Evolutionary conservation across 169 alveolate genomes (phyloP).

Genomic region (Eimeria necatrix): DNA sequence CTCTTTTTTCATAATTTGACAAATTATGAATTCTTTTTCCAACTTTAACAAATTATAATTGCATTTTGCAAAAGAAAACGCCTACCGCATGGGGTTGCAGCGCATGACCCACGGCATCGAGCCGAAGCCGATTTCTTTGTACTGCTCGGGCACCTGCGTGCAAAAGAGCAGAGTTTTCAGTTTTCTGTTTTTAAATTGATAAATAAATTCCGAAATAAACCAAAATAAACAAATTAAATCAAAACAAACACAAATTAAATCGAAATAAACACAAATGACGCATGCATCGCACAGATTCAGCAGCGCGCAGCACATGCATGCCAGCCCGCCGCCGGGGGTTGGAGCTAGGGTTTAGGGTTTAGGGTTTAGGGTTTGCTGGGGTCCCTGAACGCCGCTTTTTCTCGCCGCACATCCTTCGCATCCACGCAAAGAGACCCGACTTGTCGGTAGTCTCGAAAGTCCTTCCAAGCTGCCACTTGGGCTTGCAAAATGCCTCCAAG

Average conservation of each 20-base stretch:
- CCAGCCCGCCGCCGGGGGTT: background rate
- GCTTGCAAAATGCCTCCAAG: slow-evolving; percentile 48
- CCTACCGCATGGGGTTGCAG: slow-evolving; percentile 73
- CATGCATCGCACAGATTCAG: background rate
- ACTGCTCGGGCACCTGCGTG: slow-evolving; percentile 64
- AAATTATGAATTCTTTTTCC: no score
- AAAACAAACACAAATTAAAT: background rate
- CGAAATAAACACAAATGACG: background rate
- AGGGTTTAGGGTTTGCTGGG: no score
- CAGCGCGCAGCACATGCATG: background rate
- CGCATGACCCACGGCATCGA: slow-evolving; percentile 67
- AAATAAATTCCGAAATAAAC: no score
- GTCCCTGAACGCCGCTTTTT: no score
- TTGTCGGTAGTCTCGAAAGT: slow-evolving; percentile 72
- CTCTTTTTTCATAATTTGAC: no score
- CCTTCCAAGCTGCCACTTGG: slow-evolving; percentile 57
- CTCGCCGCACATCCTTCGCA: background rate
- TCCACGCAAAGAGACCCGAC: slow-evolving; percentile 46
- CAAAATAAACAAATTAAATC: background rate
- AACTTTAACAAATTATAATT: no score
- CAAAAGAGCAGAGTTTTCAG: background rate
- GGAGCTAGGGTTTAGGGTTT: no score
- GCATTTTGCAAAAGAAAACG: background rate
- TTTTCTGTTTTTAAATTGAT: background rate
- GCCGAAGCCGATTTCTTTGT: slow-evolving; percentile 65